Evolutionary conservation across 2,329 filamentous ascomycete genomes (phyloP), one percentile per base, ranked within the genome.

Genomic region (Fusarium napiforme): DNA sequence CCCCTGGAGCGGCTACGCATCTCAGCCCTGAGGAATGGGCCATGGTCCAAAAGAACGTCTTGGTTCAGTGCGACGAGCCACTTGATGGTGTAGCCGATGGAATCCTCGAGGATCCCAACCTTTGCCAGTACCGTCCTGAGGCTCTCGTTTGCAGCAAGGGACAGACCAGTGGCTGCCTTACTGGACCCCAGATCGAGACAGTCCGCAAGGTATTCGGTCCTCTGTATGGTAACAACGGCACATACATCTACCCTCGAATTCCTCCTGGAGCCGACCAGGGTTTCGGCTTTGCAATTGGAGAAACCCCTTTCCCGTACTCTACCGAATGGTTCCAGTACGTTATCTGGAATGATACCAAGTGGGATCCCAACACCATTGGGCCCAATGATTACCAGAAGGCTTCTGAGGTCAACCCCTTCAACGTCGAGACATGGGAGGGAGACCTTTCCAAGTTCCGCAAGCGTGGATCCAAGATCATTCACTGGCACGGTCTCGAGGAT

Each of bases 11-110:
- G 1, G 45, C 69, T 0, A 58, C 55, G 2, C 81, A 23, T 55
- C 75, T 12, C 68, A 85, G 46, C 11, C 28, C 63, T 0, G 57
- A 50, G 0, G 46, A 73, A n/a, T 88, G 88, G 80, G 68, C 81
- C 0, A 74, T 82, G 7, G 83, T 91, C 7, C 82, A 77, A 2
- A 55, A 80, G 9, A 84, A 86, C 64, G 82, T 88, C 6, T 60
- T 85, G 16, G 79, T 77, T 28, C 87, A 89, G 74, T 89, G 88
- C 63, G 88, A 89, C 73, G 77, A 64, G 46, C 60, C 66, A 4
- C 78, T 84, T 32, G 88, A 89, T 66, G 87, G 87, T 4, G 79
- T 87, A 4, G 72, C 78, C 1, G 88, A 89, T 65, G 83, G 82
- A 10, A 86, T 89, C 63, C 80, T 89, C 52, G 85, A 84, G 59